These are phyloP conservation scores for Pseudotulostoma volvatum DNA, from an alignment of 495 filamentous ascomycete species.

Conservation along the genomic window DNA sequence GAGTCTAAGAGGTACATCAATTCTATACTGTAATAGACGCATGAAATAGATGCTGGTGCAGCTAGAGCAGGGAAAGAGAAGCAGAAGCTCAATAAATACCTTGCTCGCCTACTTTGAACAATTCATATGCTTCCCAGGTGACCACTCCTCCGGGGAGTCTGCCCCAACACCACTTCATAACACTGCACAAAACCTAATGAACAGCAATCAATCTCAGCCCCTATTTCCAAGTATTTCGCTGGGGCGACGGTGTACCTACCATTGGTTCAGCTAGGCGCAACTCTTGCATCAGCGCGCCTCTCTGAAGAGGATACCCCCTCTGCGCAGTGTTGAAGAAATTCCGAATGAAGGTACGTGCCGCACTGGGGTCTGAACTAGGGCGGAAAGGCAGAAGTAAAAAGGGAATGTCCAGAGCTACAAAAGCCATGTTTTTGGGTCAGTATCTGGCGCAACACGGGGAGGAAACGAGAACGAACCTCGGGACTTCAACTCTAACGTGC, in stretches of 20 bases:
- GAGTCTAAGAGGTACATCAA: constrained; percentile 45
- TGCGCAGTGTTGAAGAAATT: constrained; percentile 64
- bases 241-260: constrained; percentile 31
- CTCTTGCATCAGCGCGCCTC: constrained; percentile 64
- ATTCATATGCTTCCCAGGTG: constrained; percentile 90
- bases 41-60: no score
- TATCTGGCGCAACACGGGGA: background rate
- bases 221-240: no score
- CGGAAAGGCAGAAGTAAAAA: constrained; percentile 94
- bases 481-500: constrained; percentile 81
- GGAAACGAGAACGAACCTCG: constrained; percentile 49
- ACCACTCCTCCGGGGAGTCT: constrained; percentile 83
- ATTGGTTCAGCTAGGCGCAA: constrained; percentile 86
- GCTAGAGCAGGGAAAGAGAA: background rate
- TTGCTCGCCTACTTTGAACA: constrained; percentile 88
- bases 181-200: constrained; percentile 69
- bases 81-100: constrained; percentile 33
- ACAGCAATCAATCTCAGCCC: constrained; percentile 3
- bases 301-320: constrained; percentile 34
- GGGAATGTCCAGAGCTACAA: constrained; percentile 65
- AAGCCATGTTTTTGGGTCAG: constrained; percentile 1
- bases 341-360: constrained; percentile 78
- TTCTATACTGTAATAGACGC: no score
- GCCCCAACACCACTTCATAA: constrained; percentile 98
- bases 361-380: constrained; percentile 78